Conservation (phyloP, 257 asterid genomes). For the Hygrophila difformis region DNA sequence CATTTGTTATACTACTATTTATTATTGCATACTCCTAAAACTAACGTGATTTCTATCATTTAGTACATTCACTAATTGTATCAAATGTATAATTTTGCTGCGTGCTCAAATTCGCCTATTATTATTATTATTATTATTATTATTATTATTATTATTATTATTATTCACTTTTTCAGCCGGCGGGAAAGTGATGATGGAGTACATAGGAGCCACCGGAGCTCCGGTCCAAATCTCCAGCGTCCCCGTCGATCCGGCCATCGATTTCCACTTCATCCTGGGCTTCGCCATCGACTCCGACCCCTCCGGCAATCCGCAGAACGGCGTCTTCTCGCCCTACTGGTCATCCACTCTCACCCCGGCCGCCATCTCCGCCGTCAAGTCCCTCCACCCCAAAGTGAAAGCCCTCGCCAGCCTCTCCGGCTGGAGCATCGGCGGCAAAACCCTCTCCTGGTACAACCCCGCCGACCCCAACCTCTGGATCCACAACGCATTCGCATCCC, state of each 20-base stretch:
- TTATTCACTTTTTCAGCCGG: too few relatives aligned
- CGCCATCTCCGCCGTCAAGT: constrained; percentile 37
- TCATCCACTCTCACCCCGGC: constrained; percentile 39
- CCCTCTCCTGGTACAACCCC: constrained; percentile 52
- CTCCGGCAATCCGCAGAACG: constrained; percentile 47
- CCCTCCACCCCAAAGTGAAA: constrained; percentile 46
- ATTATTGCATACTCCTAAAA: too few relatives aligned
- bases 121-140: too few relatives aligned
- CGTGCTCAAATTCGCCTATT: too few relatives aligned
- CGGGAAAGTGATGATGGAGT: constrained; percentile 78
- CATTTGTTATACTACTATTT: too few relatives aligned
- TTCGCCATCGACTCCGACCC: constrained; percentile 63
- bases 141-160: too few relatives aligned
- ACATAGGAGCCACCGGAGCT: constrained; percentile 67
- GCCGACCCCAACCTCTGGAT: constrained; percentile 33
- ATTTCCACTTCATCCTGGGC: constrained; percentile 62
- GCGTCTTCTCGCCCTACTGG: constrained; percentile 58
- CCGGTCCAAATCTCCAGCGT: constrained; percentile 31
- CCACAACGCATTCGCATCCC: constrained; percentile 50
- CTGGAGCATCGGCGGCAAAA: constrained; percentile 45
- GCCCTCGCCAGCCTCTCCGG: constrained; percentile 75
- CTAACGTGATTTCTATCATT: too few relatives aligned
- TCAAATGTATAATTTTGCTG: too few relatives aligned
- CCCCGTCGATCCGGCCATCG: constrained; percentile 41
- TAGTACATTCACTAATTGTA: too few relatives aligned